These are phyloP conservation scores for Pseudogymnoascus sp. DNA, from an alignment of 2,329 filamentous ascomycete genomes.

Conservation along the genomic window DNA sequence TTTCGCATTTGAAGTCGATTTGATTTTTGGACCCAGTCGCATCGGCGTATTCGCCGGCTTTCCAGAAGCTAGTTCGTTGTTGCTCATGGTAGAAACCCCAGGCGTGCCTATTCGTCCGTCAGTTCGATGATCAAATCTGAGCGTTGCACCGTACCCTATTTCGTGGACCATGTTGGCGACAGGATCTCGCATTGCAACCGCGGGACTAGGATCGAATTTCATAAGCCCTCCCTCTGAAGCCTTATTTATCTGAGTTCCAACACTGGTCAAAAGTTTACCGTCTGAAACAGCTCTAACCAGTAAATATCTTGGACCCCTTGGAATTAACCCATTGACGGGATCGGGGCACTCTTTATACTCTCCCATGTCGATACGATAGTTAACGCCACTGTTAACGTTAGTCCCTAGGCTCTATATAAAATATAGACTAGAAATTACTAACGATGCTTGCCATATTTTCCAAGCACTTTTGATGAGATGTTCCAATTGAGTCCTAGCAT, in stretches of 20 bases:
- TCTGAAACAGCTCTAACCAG: neutral
- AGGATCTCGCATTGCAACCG: conserved; percentile 1
- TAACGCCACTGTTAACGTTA: neutral
- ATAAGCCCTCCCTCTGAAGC: neutral
- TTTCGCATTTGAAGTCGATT: conserved; percentile 2
- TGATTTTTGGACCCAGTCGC: neutral
- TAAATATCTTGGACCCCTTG: neutral
- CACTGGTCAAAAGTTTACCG: neutral
- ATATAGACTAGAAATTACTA: neutral
- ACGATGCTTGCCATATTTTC: conserved; percentile 1
- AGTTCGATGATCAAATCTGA: neutral
- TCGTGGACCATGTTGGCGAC: conserved; percentile 9
- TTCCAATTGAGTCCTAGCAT: neutral
- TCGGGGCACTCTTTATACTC: neutral
- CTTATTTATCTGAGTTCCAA: neutral
- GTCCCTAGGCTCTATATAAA: neutral
- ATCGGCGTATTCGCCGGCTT: neutral
- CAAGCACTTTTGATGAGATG: neutral
- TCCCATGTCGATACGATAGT: conserved; percentile 8
- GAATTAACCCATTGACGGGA: neutral
- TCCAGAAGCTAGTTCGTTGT: conserved; percentile 3
- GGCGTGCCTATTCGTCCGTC: neutral
- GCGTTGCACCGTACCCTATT: neutral
- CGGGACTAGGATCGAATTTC: neutral
- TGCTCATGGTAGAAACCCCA: conserved; percentile 10